Evolutionary conservation across 164 flowering plant genomes (phyloP).

Genomic region (Magnolia sinica): DNA sequence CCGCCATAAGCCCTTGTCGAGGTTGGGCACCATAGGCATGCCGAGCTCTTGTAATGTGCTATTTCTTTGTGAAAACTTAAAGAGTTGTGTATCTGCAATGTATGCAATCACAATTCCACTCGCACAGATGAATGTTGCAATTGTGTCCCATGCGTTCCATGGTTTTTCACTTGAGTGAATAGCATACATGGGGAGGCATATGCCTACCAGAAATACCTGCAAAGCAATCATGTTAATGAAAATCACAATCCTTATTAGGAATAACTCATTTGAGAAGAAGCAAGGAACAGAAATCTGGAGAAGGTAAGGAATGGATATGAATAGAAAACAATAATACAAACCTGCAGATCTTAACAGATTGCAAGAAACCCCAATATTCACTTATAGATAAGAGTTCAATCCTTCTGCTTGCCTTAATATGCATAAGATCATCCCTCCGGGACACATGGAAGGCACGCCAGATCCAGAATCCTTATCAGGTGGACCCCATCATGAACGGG

Average conservation of each 20-base stretch:
- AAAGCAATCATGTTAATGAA: not conserved
- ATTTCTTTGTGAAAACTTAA: slow-evolving; percentile 56
- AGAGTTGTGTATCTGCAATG: slow-evolving; percentile 78
- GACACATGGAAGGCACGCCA: no score
- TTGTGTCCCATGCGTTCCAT: slow-evolving; percentile 60
- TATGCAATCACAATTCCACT: slow-evolving; percentile 67
- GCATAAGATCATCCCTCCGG: not conserved
- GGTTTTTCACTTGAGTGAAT: slow-evolving; percentile 56
- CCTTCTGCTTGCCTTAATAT: not conserved
- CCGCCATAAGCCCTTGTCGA: slow-evolving; percentile 75
- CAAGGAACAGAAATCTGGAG: not conserved
- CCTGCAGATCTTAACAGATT: not conserved
- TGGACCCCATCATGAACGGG: no score
- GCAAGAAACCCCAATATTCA: not conserved
- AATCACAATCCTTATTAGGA: not conserved
- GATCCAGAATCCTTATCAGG: no score
- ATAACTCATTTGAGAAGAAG: not conserved
- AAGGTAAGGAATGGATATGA: no score
- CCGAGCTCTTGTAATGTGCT: slow-evolving; percentile 44
- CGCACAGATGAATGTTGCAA: slow-evolving; percentile 47
- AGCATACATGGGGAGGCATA: slow-evolving; percentile 71
- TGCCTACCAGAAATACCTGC: slow-evolving; percentile 74
- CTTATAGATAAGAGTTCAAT: not conserved
- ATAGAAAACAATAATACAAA: not conserved
- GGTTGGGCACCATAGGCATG: slow-evolving; percentile 39